Evolutionary conservation across 352 stramenopile species (phyloP), one percentile per base, ranked within the genome.

Genomic region (Poterioochromonas sp.): DNA sequence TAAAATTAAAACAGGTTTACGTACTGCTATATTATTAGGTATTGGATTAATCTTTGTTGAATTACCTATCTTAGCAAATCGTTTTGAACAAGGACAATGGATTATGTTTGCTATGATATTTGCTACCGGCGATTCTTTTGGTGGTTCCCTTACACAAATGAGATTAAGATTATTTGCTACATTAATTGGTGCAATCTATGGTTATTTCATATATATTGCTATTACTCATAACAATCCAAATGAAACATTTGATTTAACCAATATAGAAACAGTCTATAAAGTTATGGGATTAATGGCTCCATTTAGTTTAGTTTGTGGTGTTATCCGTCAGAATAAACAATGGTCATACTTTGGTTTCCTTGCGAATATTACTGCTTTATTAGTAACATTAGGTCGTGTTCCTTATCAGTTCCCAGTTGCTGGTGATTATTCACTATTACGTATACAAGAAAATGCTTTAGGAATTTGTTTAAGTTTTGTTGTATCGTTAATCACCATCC

Each of bases 51-150:
- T 51, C 18, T 51, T 51, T 20, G 43, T 51, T 20, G 5, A 20
- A 20, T 18, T 20, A 20, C 43, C 43, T 51, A 51, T 18, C 5
- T 51, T 51, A 51, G 43, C 18, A 18, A 51, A 51, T 20, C 5
- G 43, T 20, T 51, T 51, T 51, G 5, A 51, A 51, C 5, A 51
- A 51, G 43, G 43, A 51, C 43, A 51, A 51, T 51, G 43, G 43
- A 51, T 51, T 51, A 51, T 51, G 43, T 51, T 51, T 51, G 43
- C 43, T 51, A 51, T 51, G 43, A 51, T 51, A 51, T 51, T 51
- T 51, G 5, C 43, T 20, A 5, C 5, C 5, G 43, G 43, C 5
- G 43, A 51, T 51, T 20, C 5, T 51, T 51, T 51, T 51, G 43
- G 43, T 51, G 43, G 43, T 20, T 20, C 43, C 18, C 5, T 51